Base-by-base conservation (phyloP, 495 filamentous ascomycete genomes). In the Penicillium daleae region DNA sequence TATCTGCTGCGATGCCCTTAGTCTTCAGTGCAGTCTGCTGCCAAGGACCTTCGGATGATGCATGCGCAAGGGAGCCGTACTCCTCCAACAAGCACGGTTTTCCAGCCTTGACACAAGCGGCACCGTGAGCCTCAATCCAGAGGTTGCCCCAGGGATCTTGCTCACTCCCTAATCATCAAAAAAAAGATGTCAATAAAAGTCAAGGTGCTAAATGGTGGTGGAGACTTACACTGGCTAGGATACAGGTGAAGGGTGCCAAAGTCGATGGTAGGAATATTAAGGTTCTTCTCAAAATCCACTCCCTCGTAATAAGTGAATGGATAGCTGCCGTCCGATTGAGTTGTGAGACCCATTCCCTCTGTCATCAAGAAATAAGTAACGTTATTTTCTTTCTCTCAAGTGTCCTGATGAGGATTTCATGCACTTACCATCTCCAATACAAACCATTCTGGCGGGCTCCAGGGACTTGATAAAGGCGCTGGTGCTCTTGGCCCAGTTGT, bases 201-300 rank as follows among this genome's bases (percentile, higher is more conserved):
- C 0, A 1, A 52, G 6, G 2, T 24, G 24, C 9, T 1, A 9
- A 31, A 19, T 7, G 4, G 27, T 2, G 24, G 27, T n/a, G 22
- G n/a, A 7, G 42, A 52, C 49, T 52, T 27, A 52, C 49, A 52
- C n/a, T 52, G 49, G 29, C 49, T 52, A 0, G 87, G 86, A 72
- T 90, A 90, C 50, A 85, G 71, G 67, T 90, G 88, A 69, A 90
- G 84, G 2, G 85, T 86, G 32, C 83, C 86, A 66, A 88, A 90
- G 67, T 90, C 87, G 50, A 90, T 79, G 12, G 78, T 85, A 4
- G 76, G 39, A 44, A 90, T 78, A 26, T 66, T 64, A 5, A 90
- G 73, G 65, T 89, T 86, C 54, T 71, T 74, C 35, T 83, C 82
- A 55, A 89, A 90, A 71, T 90, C 85, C 17, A 82, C 74, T 17